Base-by-base conservation (phyloP, 1,284 basidiomycete species). In the Meira nashicola region DNA sequence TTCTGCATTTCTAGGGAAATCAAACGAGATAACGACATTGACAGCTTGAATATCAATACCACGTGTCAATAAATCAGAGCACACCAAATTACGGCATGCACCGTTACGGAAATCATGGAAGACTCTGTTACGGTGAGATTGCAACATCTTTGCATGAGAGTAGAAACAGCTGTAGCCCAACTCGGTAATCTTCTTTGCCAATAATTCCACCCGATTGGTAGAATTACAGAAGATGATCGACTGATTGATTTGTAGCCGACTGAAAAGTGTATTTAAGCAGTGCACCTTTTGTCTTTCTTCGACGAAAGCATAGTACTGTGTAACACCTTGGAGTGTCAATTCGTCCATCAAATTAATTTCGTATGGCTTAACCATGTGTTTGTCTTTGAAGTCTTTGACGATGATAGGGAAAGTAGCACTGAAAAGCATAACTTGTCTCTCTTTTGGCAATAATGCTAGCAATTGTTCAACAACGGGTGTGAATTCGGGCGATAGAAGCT, bases 271-370 rank as follows among this genome's bases (percentile, higher is more conserved):
- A 83, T 95, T 95, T 67, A 95, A 83, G 81, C 94, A 98, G 82
- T 98, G 95, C 50, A 98, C 95, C 82, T 98, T 98, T 83, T 98
- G 95, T 66, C 92, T 86, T 80, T 98, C 94, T 81, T 98, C 94
- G 77, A 98, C 91, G 79, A 92, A 98, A 68, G 94, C 94, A 79
- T 98, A 98, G 81, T 95, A 98, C 83, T 98, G 94, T 33, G 94
- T 97, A 57, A 98, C 95, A 84, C 94, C 94, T 72, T 91, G 91
- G 57, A 98, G 83, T 39, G 94, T 98, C 66, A 98, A 87, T 84
- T 98, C 94, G 77, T 98, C 95, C 95, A 98, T 98, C 79, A 98
- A 87, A 81, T 98, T 98, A 82, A 97, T 95, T 81, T 96, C 92
- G 81, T 95, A 89, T 8, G 94, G 92, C 67, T 88, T 86, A 65